A percentile compares a stretch with the other conserved stretches of the same genome.
These are phyloP conservation scores for Carpinus fangiana DNA, from an alignment of 306 rosid species.

Conservation along the genomic window DNA sequence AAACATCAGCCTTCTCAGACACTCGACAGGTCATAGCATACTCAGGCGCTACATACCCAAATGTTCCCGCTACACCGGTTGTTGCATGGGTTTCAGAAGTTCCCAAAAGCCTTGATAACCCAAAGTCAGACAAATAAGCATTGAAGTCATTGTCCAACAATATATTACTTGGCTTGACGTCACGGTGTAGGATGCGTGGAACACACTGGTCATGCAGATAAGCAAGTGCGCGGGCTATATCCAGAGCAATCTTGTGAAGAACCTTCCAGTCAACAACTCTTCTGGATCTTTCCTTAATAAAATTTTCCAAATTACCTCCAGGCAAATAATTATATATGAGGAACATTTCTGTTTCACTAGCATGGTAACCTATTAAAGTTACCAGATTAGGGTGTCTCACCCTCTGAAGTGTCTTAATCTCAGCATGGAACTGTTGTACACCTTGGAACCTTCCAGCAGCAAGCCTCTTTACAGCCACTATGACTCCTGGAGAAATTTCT, in stretches of 20 bases:
- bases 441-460: slow-evolving; percentile 93
- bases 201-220: slow-evolving; percentile 88
- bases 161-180: slow-evolving; percentile 92
- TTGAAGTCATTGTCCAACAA: slow-evolving; percentile 77
- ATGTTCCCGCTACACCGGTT: slow-evolving; percentile 97
- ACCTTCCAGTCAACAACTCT: slow-evolving; percentile 86
- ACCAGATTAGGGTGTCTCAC: slow-evolving; percentile 82
- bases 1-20: slow-evolving; percentile 91
- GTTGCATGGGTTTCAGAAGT: slow-evolving; percentile 97
- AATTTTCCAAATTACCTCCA: slow-evolving; percentile 85
- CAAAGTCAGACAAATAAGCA: slow-evolving; percentile 90
- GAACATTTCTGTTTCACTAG: slow-evolving; percentile 87
- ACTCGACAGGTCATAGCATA: slow-evolving; percentile 97
- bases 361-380: slow-evolving; percentile 86
- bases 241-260: slow-evolving; percentile 90
- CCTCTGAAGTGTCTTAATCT: slow-evolving; percentile 84
- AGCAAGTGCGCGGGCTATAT: slow-evolving; percentile 82
- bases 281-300: slow-evolving; percentile 81
- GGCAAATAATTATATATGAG: slow-evolving; percentile 81
- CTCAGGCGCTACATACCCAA: slow-evolving; percentile 93
- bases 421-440: slow-evolving; percentile 80
- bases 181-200: slow-evolving; percentile 89
- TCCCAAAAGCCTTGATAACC: slow-evolving; percentile 88
- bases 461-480: slow-evolving; percentile 82
- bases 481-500: slow-evolving; percentile 59